These are phyloP conservation scores for Annulohypoxylon moriforme DNA, from an alignment of 495 filamentous ascomycete genomes.

Conservation along the genomic window DNA sequence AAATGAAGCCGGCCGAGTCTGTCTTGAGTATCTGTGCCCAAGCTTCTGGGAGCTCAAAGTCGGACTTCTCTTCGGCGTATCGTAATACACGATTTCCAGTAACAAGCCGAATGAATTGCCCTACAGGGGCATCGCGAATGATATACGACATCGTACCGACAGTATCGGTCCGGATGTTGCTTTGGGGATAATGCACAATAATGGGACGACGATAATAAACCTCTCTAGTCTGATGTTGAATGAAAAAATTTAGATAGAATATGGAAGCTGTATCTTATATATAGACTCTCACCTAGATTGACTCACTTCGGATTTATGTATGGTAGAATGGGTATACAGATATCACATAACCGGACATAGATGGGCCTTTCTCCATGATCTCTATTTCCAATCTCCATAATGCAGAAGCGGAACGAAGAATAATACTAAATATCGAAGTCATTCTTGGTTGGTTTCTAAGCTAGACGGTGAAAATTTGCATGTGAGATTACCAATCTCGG, in stretches of 20 bases:
- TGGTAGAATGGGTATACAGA: neutral
- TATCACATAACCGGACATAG: conserved; percentile 20
- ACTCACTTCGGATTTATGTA: conserved; percentile 17
- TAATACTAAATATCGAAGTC: neutral
- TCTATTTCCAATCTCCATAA: conserved; percentile 12
- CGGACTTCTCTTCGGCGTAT: conserved; percentile 66
- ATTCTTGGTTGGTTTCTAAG: conserved; percentile 1
- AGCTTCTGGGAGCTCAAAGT: conserved; percentile 61
- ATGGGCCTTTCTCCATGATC: neutral
- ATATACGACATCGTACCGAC: conserved; percentile 39
- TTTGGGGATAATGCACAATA: neutral
- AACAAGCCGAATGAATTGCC: conserved; percentile 64
- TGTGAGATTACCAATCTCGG: conserved; percentile 3
- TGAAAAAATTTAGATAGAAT: neutral
- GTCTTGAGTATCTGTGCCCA: conserved; percentile 56
- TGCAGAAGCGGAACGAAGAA: conserved; percentile 1
- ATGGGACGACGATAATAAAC: neutral
- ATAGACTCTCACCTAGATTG: neutral
- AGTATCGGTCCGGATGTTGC: neutral
- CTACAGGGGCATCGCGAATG: conserved; percentile 65
- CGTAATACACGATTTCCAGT: conserved; percentile 60
- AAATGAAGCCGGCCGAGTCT: neutral
- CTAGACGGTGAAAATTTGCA: neutral
- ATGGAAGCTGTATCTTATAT: neutral
- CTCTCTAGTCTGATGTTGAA: neutral